Base-by-base conservation (phyloP, 2,329 filamentous ascomycete species). In the Cercospora sp. region DNA sequence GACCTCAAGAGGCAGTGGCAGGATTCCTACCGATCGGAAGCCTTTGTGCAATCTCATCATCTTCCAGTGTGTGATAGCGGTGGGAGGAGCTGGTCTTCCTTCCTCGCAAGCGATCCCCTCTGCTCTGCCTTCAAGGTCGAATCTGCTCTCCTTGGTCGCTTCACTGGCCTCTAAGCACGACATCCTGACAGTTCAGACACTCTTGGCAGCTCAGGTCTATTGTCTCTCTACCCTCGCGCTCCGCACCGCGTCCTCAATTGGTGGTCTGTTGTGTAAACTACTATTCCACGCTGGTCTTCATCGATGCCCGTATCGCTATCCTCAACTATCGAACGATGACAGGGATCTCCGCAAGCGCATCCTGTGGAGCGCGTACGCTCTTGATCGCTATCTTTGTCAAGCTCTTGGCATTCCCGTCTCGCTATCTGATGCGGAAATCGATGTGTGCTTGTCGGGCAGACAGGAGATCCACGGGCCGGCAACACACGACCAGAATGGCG, bases 1-100 rank as follows among this genome's bases (percentile, higher is more conserved):
- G 42, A 68, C 63, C 5, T 30, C 70, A 74, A 77, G 78, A 77
- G 76, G n/a, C 70, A 74, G 4, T 36, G 60, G 60, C 61, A 67
- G 28, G 55, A 67, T 26, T 61, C 66, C 39, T 74, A 76, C 60
- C n/a, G 68, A 71, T 48, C 60, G 71, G 53, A 57, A 65, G 23
- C 64, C 79, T 33, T 53, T 70, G 3, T 75, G 77, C 48, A 78
- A 77, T 48, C 72, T 79, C 5, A 72, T 82, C 33, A 83, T 81
- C 2, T 81, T 85, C 48, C 83, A 85, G 69, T 83, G 84, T 63
- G 78, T 85, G n/a, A 84, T 86, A 71, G 84, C 83, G 61, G 79
- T 86, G 16, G 83, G 82, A 1, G 78, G 68, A 7, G 66, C 64
- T 30, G 63, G 45, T 20, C 39, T 62, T 5, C 60, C 67, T 26